Evolutionary conservation across 148 eudicot genomes (phyloP).

Genomic region (Spergularia marina): DNA sequence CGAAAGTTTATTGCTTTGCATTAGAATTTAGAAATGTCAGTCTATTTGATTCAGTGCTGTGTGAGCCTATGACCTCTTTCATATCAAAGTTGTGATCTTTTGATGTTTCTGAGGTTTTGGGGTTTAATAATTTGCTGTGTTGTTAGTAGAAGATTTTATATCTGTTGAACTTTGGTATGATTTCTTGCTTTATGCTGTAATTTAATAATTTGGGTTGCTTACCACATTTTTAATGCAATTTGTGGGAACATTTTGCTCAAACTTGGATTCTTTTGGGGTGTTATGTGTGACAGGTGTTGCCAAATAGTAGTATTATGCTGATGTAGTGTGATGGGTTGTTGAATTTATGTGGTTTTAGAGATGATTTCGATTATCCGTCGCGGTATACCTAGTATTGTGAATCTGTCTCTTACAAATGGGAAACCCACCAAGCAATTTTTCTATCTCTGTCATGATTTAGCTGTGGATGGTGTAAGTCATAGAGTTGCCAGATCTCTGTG

Average conservation of each 20-base stretch:
- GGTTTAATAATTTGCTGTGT: neutral
- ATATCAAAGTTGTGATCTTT: neutral
- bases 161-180: too few species aligned
- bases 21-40: neutral
- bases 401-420: conserved; percentile 1
- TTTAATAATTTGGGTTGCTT: neutral
- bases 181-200: neutral
- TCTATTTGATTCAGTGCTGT: neutral
- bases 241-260: neutral
- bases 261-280: neutral
- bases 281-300: neutral
- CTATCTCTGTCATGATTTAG: conserved; percentile 23
- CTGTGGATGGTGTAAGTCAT: conserved; percentile 17
- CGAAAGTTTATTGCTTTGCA: too few species aligned
- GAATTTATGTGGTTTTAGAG: neutral
- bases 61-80: neutral
- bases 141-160: neutral
- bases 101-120: too few species aligned
- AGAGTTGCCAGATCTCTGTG: conserved; percentile 41
- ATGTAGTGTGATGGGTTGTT: neutral
- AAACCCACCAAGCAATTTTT: conserved; percentile 15
- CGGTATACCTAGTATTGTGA: neutral
- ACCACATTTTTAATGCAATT: neutral
- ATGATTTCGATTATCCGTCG: conserved; percentile 23
- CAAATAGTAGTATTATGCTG: neutral